Percentiles rank a stretch among this genome's conserved stretches.
Evolutionary conservation across 129 eudicot genomes (phyloP).

Genomic region (Helianthus tuberosus): DNA sequence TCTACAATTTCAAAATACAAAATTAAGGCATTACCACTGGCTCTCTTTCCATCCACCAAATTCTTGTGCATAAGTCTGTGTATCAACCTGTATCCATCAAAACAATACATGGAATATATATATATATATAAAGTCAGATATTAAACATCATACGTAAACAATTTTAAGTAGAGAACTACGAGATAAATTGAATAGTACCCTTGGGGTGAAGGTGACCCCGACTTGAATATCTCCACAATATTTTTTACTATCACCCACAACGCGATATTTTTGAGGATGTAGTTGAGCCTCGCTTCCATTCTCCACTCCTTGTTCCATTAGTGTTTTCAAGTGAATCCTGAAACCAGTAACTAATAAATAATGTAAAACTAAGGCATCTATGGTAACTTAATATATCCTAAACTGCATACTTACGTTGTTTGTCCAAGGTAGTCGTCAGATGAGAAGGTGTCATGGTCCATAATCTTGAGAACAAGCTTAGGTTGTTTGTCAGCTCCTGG

Average conservation of each 20-base stretch:
- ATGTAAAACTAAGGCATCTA: background rate
- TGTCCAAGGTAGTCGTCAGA: slow-evolving; percentile 67
- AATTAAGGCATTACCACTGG: slow-evolving; percentile 28
- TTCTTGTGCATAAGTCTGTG: slow-evolving; percentile 35
- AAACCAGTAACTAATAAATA: background rate
- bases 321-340: slow-evolving; percentile 70
- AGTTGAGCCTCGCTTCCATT: slow-evolving; percentile 50
- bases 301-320: slow-evolving; percentile 64
- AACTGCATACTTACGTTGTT: slow-evolving; percentile 51
- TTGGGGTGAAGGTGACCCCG: slow-evolving; percentile 61
- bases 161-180: no score
- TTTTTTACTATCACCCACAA: slow-evolving; percentile 40
- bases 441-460: slow-evolving; percentile 76
- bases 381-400: background rate
- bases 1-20: slow-evolving; percentile 1
- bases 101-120: background rate
- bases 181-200: slow-evolving; percentile 28
- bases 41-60: slow-evolving; percentile 65
- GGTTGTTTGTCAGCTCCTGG: slow-evolving; percentile 53
- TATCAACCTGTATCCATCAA: slow-evolving; percentile 37
- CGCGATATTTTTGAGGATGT: slow-evolving; percentile 53
- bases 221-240: slow-evolving; percentile 72
- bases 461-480: slow-evolving; percentile 57
- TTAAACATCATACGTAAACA: background rate
- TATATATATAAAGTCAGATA: background rate